Evolutionary conservation across 371 early-diverging fungal species (phyloP), one percentile per base, ranked within the genome.

Genomic region (Mortierella sp.): DNA sequence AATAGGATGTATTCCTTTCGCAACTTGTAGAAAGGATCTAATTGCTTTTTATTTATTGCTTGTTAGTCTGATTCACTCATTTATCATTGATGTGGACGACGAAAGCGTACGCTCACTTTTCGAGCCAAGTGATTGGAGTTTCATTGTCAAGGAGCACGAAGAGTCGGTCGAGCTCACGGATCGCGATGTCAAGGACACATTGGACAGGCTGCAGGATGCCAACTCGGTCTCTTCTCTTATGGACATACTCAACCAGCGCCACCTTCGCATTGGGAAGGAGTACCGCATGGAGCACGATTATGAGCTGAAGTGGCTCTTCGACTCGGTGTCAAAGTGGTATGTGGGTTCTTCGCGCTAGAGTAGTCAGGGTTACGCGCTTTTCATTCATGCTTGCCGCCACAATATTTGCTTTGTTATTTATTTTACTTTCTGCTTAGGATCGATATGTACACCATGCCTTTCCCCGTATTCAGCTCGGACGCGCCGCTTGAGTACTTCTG

Each of bases 61-160:
- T 54, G 50, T 76, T 59, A 76, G 77, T 26, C 31, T 76, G 24
- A 61, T 76, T 0, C 77, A 76, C 34, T 76, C 77, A 9, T 71
- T 71, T 71, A 71, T 76, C 31, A 48, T 76, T 3, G 77, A 76
- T 54, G 71, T 48, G 8, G 71, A 71, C 21, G 77, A 76, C 31
- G 21, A 46, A 0, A 31, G 34, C 2, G 26, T 31, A 6, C 24
- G 43, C 46, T 9, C 9, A 14, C 34, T 76, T 43, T 76, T 76
- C 46, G 11, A 40, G 5, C 44, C 61, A 9, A 48, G 5, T 0
- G 77, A 76, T 26, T 76, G 71, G 77, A 46, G n/a, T 13, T 64
- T 72, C 53, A 77, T 77, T 4, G 51, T 31, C 28, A 48, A 48
- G 24, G 77, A 72, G 51, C 61, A 67, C 69, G 34, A 55, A 10